phyloP scores from a whole-genome alignment of 495 filamentous ascomycete genomes.

The Talaromyces ruber region DNA sequence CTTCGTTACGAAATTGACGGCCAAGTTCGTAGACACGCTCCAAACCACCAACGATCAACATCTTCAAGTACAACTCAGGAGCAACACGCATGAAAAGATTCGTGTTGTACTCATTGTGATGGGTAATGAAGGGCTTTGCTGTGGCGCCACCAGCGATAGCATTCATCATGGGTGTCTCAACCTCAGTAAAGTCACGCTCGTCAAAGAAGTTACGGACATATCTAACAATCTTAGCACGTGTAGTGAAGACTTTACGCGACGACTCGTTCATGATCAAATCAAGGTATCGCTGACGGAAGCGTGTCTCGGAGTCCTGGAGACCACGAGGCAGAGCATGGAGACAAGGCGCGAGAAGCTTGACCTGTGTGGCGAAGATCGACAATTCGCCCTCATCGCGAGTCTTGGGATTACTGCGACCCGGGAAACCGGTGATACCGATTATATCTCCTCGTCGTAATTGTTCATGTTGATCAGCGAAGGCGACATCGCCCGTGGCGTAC shows the following conservation, averaged over 20 bases:
- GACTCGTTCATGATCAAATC: conserved; percentile 93
- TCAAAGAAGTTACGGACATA: conserved; percentile 87
- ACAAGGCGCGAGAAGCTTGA: conserved; percentile 81
- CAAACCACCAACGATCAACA: conserved; percentile 87
- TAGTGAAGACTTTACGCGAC: conserved; percentile 71
- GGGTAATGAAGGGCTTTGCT: conserved; percentile 88
- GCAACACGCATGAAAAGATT: conserved; percentile 92
- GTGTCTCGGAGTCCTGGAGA: conserved; percentile 88
- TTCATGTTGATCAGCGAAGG: conserved; percentile 85
- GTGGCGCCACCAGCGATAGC: conserved; percentile 92
- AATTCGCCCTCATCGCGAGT: conserved; percentile 79
- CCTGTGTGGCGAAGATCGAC: conserved; percentile 83
- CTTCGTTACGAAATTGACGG: conserved; percentile 88
- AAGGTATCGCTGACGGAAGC: conserved; percentile 84
- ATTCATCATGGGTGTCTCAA: conserved; percentile 99
- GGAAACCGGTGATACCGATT: conserved; percentile 79
- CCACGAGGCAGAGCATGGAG: conserved; percentile 89
- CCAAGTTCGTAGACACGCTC: conserved; percentile 92
- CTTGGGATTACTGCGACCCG: conserved; percentile 85
- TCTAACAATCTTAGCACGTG: conserved; percentile 72
- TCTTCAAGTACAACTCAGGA: conserved; percentile 93
- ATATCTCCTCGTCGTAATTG: conserved; percentile 85
- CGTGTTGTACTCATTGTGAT: conserved; percentile 90
- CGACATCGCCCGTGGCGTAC: conserved; percentile 47
- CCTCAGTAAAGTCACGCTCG: conserved; percentile 74